phyloP scores from a whole-genome alignment of 257 asterid genomes.

The Hygrophila difformis region DNA sequence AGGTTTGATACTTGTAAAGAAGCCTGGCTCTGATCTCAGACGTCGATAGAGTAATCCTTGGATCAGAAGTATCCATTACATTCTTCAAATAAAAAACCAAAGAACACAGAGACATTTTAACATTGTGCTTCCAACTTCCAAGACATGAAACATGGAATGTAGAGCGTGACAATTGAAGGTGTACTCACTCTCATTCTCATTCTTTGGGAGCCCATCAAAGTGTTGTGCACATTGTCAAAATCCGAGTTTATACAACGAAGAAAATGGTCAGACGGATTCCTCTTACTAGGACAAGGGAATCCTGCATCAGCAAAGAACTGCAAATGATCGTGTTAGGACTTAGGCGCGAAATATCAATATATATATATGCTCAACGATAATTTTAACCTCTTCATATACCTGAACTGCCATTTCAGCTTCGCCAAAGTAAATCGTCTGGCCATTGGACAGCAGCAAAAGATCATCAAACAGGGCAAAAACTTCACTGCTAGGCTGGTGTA shows the following conservation, averaged over 20 bases:
- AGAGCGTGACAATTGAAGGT: not conserved
- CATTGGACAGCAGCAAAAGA: slow-evolving; percentile 61
- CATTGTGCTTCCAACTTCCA: not conserved
- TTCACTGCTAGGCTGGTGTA: slow-evolving; percentile 94
- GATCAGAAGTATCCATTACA: slow-evolving; percentile 17
- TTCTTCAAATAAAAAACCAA: too few relatives aligned
- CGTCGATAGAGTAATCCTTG: slow-evolving; percentile 28
- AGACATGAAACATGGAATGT: not conserved
- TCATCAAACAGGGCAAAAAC: slow-evolving; percentile 83
- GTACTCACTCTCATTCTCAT: slow-evolving; percentile 25
- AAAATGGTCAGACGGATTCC: slow-evolving; percentile 91
- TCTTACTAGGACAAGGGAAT: slow-evolving; percentile 65
- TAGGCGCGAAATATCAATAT: too few relatives aligned
- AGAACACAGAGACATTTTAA: not conserved
- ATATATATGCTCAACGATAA: not conserved
- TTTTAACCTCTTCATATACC: slow-evolving; percentile 26
- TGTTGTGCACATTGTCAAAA: slow-evolving; percentile 54
- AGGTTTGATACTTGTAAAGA: slow-evolving; percentile 45
- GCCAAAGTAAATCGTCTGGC: slow-evolving; percentile 66
- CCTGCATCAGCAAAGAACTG: slow-evolving; percentile 94
- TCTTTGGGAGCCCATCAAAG: slow-evolving; percentile 40
- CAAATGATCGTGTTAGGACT: not conserved
- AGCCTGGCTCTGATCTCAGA: slow-evolving; percentile 61
- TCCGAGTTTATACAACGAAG: slow-evolving; percentile 80
- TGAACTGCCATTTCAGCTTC: slow-evolving; percentile 49